A percentile compares a stretch with the other conserved stretches of the same genome.
Evolutionary conservation across 495 filamentous ascomycete species (phyloP).

Genomic region (Neurospora pannonica): DNA sequence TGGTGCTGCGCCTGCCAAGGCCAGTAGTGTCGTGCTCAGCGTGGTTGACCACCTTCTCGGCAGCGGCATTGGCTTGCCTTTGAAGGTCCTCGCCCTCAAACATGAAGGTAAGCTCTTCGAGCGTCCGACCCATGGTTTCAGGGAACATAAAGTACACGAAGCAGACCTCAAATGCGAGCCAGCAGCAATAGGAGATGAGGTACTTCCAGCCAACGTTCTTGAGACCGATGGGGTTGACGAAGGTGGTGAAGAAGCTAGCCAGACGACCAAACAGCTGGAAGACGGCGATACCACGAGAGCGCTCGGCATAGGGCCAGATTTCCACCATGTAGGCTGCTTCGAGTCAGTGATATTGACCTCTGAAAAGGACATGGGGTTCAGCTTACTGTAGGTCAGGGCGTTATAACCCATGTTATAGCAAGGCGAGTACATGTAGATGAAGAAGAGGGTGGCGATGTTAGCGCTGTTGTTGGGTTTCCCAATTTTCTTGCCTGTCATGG

Average conservation of each 20-base stretch:
- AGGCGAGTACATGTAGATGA: constrained; percentile 54
- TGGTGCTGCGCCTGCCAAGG: neutral
- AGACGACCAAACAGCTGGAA: constrained; percentile 52
- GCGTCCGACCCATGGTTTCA: constrained; percentile 50
- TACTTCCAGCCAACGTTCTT: constrained; percentile 50
- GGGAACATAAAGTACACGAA: constrained; percentile 59
- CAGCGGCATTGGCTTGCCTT: constrained; percentile 27
- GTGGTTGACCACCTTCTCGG: constrained; percentile 29
- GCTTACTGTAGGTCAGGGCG: constrained; percentile 54
- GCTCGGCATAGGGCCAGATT: constrained; percentile 52
- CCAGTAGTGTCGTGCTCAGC: neutral
- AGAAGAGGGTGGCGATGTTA: constrained; percentile 43
- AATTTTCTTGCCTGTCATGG: constrained; percentile 30
- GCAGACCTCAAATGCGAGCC: constrained; percentile 46
- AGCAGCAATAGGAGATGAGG: constrained; percentile 42
- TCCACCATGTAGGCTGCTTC: constrained; percentile 50
- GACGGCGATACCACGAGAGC: constrained; percentile 51
- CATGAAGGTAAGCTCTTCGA: constrained; percentile 56
- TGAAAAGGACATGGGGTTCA: neutral
- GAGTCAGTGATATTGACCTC: neutral
- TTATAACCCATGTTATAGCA: constrained; percentile 63
- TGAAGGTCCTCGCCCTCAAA: constrained; percentile 37
- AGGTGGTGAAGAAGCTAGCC: constrained; percentile 41
- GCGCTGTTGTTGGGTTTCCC: constrained; percentile 28
- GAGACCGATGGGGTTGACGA: constrained; percentile 60